Evolutionary conservation across 2,329 filamentous ascomycete species (phyloP).

Genomic region (Mycocentrospora acerina): DNA sequence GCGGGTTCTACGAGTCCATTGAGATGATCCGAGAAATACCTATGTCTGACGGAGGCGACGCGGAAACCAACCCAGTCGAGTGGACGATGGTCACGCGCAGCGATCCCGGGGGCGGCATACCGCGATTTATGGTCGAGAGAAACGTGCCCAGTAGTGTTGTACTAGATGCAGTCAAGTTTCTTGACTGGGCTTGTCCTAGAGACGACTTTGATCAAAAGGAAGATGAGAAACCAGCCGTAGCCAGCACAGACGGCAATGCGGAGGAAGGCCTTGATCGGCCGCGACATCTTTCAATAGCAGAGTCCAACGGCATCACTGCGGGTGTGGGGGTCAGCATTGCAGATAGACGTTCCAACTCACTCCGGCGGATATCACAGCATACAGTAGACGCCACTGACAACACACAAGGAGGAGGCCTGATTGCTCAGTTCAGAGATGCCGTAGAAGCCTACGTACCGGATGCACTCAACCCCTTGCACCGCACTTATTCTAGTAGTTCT

Average conservation of each 20-base stretch:
- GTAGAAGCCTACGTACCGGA: constrained; percentile 21
- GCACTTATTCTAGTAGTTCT: constrained; percentile 29
- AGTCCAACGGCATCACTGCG: constrained; percentile 39
- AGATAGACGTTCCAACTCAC: constrained; percentile 25
- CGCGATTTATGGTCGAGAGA: constrained; percentile 87
- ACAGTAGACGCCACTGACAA: constrained; percentile 8
- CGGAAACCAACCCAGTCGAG: constrained; percentile 69
- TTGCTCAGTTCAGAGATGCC: constrained; percentile 12
- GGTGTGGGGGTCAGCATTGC: constrained; percentile 42
- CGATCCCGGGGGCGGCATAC: constrained; percentile 85
- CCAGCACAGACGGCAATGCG: constrained; percentile 10
- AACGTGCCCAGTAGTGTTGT: constrained; percentile 81
- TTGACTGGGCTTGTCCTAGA: constrained; percentile 70
- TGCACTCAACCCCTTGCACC: constrained; percentile 28
- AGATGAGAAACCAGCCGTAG: constrained; percentile 9
- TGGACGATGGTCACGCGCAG: constrained; percentile 93
- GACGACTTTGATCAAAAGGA: constrained; percentile 45
- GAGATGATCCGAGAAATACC: constrained; percentile 87
- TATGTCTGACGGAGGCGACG: constrained; percentile 46
- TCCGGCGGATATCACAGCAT: constrained; percentile 23
- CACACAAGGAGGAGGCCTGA: constrained; percentile 11
- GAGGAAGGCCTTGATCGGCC: constrained; percentile 17
- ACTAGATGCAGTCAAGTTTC: constrained; percentile 75
- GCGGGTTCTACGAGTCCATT: constrained; percentile 86
- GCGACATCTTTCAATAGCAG: constrained; percentile 27